Conservation (phyloP, 345 rosid species). For the Rhodamnia rubescens region DNA sequence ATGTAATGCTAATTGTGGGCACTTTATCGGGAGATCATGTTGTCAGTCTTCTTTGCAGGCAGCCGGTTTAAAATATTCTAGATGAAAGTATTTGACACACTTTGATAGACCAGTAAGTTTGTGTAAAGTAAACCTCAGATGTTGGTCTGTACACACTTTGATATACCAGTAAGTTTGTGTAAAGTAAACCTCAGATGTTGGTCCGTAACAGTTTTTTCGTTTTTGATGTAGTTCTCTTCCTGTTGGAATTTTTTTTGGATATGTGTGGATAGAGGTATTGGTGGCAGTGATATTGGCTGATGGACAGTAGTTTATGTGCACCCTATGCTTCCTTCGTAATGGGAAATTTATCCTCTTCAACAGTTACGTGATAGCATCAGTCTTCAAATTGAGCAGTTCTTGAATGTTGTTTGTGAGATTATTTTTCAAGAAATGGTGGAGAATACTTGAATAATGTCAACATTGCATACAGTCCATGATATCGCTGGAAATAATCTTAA, state of each 20-base stretch:
- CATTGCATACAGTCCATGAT: neutral
- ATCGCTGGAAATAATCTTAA: neutral
- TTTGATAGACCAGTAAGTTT: constrained; percentile 26
- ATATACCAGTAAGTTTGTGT: constrained; percentile 22
- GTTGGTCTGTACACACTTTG: neutral
- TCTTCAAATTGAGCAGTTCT: neutral
- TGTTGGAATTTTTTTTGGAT: neutral
- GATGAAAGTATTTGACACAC: constrained; percentile 3
- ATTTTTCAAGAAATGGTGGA: neutral
- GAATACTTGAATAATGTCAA: neutral
- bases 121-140: neutral
- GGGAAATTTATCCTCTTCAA: neutral
- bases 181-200: neutral
- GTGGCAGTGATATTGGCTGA: neutral
- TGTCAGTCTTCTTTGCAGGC: constrained; percentile 10
- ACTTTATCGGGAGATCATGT: neutral
- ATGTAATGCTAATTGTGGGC: neutral
- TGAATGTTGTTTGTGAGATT: neutral
- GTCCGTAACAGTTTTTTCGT: neutral
- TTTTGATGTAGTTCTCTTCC: neutral
- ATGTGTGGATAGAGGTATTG: neutral
- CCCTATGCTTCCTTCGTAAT: neutral
- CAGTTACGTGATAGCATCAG: neutral
- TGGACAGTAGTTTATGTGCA: neutral
- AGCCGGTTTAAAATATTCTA: constrained; percentile 13